Percentiles rank a stretch among this genome's conserved stretches.
Evolutionary conservation across 2,329 filamentous ascomycete species (phyloP).

Genomic region (Ophiostoma sp.): DNA sequence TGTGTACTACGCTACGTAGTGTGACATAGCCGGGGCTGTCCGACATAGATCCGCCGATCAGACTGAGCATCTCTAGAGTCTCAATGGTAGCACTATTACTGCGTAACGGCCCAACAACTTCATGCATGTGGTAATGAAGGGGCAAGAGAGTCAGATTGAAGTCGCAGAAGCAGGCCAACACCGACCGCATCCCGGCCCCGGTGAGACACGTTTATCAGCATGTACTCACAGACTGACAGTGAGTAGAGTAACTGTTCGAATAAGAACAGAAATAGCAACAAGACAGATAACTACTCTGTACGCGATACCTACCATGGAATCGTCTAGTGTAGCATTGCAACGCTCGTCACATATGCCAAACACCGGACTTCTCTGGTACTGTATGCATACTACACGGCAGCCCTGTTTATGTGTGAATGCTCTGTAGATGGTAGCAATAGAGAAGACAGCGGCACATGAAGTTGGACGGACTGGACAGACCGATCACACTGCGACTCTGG

Average conservation of each 20-base stretch:
- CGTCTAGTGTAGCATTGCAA: neutral
- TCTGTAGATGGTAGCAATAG: neutral
- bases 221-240: too few relatives aligned
- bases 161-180: neutral
- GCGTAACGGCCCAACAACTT: too few relatives aligned
- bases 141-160: neutral
- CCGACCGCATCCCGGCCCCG: neutral
- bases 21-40: neutral
- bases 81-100: too few relatives aligned
- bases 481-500: neutral
- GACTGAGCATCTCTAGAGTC: too few relatives aligned
- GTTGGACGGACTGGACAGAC: neutral
- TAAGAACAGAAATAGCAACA: neutral
- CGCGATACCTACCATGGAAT: neutral
- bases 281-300: neutral
- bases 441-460: neutral
- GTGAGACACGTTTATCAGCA: neutral
- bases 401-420: neutral
- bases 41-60: neutral
- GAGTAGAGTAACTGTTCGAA: too few relatives aligned
- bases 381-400: neutral
- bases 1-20: too few relatives aligned
- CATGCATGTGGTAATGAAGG: neutral
- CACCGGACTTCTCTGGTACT: neutral
- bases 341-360: conserved; percentile 6